Evolutionary conservation across 2,329 filamentous ascomycete species (phyloP).

Genomic region (Fusarium piperis): DNA sequence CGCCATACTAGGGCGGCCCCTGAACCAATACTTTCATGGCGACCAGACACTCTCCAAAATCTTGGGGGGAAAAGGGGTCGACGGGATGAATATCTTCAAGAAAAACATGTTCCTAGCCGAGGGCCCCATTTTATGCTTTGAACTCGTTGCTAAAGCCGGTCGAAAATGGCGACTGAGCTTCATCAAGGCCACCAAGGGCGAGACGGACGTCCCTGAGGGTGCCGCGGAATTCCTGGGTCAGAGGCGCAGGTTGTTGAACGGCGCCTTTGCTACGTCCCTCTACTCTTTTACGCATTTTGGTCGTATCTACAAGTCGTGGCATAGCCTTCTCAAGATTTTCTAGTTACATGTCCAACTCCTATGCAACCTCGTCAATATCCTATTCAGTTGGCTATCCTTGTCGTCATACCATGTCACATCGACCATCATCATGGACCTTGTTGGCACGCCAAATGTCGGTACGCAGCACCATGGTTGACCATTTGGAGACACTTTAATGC

Average conservation of each 20-base stretch:
- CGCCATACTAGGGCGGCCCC: constrained; percentile 63
- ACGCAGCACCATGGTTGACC: constrained; percentile 78
- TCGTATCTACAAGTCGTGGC: constrained; percentile 97
- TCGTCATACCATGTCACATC: constrained; percentile 98
- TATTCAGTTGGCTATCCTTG: constrained; percentile 89
- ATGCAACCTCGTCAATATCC: constrained; percentile 89
- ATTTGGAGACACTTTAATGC: constrained; percentile 86
- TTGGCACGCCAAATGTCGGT: constrained; percentile 73
- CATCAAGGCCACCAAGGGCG: constrained; percentile 98
- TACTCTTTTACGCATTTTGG: constrained; percentile 99
- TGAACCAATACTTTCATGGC: constrained; percentile 99
- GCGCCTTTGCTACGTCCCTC: constrained; percentile 95
- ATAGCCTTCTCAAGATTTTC: constrained; percentile 98
- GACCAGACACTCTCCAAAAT: constrained; percentile 96
- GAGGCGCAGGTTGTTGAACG: constrained; percentile 98
- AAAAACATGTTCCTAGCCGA: constrained; percentile 99
- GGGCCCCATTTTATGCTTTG: constrained; percentile 99
- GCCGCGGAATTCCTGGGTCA: constrained; percentile 97
- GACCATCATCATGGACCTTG: constrained; percentile 97
- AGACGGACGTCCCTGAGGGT: constrained; percentile 98
- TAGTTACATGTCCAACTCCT: constrained; percentile 97
- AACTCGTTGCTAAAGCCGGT: constrained; percentile 96
- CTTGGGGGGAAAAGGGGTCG: constrained; percentile 98
- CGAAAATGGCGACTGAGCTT: constrained; percentile 99
- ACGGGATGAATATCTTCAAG: constrained; percentile 99